Evolutionary conservation across 179 eudicot genomes (phyloP), one percentile per base, ranked within the genome.

Genomic region (Silene coronaria): DNA sequence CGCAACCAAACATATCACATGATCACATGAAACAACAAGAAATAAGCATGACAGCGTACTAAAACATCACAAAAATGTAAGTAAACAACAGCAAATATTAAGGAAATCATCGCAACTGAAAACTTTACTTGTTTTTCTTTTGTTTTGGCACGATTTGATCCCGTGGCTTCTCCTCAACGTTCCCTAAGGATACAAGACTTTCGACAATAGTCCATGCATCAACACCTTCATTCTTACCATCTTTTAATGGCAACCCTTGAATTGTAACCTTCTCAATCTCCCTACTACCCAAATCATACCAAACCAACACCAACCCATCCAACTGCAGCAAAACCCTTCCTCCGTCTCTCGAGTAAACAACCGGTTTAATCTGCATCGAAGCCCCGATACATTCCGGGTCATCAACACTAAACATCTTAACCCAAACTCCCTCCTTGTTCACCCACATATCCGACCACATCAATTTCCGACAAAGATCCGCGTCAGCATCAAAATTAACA

Each of bases 301-400:
- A 75, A 11, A 58, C 48, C 55, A 75, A 21, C 48, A 8, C 8
- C 13, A 6, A 5, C 65, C 48, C 1, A 48, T 75, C 77, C 6
- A 75, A 0, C 27, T 75, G 46, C 6, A 75, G 16, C 71, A 75
- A 30, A 1, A 75, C 21, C 21, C 11, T 63, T 1, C 32, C 3
- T n/a, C 28, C 27, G 22, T 75, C 77, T 30, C 30, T 46, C 19
- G 77, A 42, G 71, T 63, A 75, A 42, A 63, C 24, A 19, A 75
- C 2, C 21, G 70, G 71, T 27, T 21, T 59, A 73, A 60, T 4
- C 1, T 23, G 58, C 9, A 23, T 0, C n/a, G 12, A 36, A 22
- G 32, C 17, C 21, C 58, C 60, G 26, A 62, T 45, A 23, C 8
- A 14, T 5, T 24, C 5, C 4, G 60, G 61, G 24, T 74, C 16